Evolutionary conservation across 108 stramenopile species (phyloP).

Genomic region (Stephanodiscus minutulus): DNA sequence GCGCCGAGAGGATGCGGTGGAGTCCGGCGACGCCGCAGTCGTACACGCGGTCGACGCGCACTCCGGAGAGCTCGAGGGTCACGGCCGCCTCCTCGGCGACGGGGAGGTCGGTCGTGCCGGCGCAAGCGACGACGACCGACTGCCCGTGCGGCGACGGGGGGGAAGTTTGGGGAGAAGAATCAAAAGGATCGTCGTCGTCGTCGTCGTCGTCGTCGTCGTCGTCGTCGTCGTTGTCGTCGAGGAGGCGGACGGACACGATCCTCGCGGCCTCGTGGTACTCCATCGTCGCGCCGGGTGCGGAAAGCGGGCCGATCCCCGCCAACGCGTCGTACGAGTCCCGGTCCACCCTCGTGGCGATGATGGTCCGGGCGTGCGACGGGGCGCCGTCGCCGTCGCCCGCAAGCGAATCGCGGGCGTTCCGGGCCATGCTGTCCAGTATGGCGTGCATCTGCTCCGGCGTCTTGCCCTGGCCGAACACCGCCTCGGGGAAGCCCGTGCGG

Average conservation of each 20-base stretch:
- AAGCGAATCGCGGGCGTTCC: constrained; percentile 59
- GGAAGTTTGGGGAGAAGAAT: background rate
- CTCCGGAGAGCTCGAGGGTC: constrained; percentile 64
- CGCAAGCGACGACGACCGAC: constrained; percentile 81
- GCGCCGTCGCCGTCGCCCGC: constrained; percentile 9
- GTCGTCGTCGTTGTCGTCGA: constrained; percentile 10
- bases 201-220: constrained; percentile 2
- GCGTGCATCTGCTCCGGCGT: constrained; percentile 72
- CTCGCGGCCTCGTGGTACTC: constrained; percentile 67
- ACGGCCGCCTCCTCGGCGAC: constrained; percentile 92
- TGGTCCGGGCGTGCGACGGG: constrained; percentile 35
- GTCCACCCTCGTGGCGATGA: constrained; percentile 73
- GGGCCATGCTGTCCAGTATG: constrained; percentile 87
- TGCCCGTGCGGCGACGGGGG: background rate
- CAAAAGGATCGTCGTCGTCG: background rate
- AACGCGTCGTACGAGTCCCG: constrained; percentile 31
- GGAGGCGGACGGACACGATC: constrained; percentile 72
- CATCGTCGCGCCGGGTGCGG: constrained; percentile 54
- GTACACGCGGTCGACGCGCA: constrained; percentile 76
- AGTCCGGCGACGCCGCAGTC: constrained; percentile 97
- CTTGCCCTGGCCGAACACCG: constrained; percentile 82
- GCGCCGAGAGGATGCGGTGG: constrained; percentile 81
- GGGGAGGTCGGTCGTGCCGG: constrained; percentile 89
- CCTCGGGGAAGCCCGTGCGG: constrained; percentile 86
- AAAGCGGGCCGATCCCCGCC: constrained; percentile 43